Evolutionary conservation across 2,329 filamentous ascomycete genomes (phyloP).

Genomic region (Trichophyton equinum): DNA sequence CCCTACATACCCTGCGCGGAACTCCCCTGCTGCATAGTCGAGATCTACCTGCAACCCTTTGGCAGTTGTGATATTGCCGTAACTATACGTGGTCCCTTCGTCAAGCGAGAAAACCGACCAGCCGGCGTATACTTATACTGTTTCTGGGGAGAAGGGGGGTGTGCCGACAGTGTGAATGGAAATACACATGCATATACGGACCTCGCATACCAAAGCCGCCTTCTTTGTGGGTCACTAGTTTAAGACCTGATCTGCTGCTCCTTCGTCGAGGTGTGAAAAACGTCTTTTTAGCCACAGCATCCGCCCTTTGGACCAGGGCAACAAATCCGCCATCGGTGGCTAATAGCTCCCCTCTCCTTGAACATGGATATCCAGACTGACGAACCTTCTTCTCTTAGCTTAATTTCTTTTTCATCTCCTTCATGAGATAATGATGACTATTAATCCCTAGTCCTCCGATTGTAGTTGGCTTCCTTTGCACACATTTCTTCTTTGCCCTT

Average conservation of each 20-base stretch:
- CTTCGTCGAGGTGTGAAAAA: neutral
- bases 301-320: neutral
- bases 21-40: neutral
- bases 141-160: neutral
- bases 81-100: neutral
- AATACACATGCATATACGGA: neutral
- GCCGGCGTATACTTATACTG: neutral
- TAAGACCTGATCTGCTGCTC: neutral
- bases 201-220: neutral
- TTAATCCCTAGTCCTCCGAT: neutral
- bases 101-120: neutral
- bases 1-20: neutral
- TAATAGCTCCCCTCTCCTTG: neutral
- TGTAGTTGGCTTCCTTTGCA: neutral
- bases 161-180: too few species aligned
- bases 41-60: neutral
- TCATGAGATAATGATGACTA: neutral
- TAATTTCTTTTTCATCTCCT: constrained; percentile 1
- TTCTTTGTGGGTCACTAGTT: neutral
- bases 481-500: neutral
- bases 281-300: constrained; percentile 5
- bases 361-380: neutral
- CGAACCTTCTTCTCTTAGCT: neutral
- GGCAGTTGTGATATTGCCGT: neutral
- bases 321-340: constrained; percentile 5